Conservation (phyloP, 768 basidiomycete genomes). For the Tulasnella sp. region DNA sequence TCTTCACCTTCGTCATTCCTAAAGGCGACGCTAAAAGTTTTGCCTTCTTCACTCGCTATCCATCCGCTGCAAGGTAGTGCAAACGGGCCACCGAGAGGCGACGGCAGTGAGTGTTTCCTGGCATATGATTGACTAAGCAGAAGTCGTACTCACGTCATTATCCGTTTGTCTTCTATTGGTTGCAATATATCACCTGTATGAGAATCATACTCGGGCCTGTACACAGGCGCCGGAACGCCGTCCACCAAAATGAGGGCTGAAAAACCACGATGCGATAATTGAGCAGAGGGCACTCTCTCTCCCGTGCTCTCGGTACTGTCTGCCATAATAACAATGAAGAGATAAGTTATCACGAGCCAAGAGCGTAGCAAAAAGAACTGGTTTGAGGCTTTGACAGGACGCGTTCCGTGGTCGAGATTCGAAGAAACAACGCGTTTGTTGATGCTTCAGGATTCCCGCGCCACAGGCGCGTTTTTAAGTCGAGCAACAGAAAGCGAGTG, state of each 20-base stretch:
- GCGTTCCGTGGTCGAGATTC: not conserved
- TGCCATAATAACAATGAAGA: not conserved
- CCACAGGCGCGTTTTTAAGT: not conserved
- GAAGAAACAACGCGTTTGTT: not conserved
- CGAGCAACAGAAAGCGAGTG: not conserved
- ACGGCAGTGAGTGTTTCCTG: not conserved
- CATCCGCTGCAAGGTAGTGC: constrained; percentile 13
- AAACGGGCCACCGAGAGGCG: not conserved
- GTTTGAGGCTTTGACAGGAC: not conserved
- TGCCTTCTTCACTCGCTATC: constrained; percentile 3
- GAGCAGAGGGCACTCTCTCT: not conserved
- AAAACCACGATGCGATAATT: constrained; percentile 9
- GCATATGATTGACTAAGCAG: not conserved
- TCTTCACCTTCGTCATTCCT: constrained; percentile 12
- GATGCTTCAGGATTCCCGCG: not conserved
- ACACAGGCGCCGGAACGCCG: constrained; percentile 3
- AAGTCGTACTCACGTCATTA: not conserved
- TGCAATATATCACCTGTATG: not conserved
- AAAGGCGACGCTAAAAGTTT: constrained; percentile 14
- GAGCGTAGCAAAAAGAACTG: not conserved
- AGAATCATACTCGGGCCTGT: constrained; percentile 4
- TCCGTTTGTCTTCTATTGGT: not conserved
- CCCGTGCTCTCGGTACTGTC: not conserved
- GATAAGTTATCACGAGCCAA: not conserved
- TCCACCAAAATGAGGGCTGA: not conserved